Evolutionary conservation across 345 rosid species (phyloP).

Genomic region (Durio zibethinus): DNA sequence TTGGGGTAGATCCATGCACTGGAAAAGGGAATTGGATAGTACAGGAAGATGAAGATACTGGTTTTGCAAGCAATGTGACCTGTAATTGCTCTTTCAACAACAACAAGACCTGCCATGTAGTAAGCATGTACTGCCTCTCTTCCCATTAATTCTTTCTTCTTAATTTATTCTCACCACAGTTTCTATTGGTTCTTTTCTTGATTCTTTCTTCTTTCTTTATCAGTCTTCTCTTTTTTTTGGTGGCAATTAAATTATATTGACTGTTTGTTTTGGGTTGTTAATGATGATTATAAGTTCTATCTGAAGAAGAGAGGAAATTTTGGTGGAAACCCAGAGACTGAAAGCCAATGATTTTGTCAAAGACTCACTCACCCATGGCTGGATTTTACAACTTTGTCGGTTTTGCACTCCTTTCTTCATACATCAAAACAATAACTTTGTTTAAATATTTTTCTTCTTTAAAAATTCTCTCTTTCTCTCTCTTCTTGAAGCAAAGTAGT

Average conservation of each 20-base stretch:
- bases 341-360: background rate
- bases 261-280: background rate
- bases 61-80: conserved; percentile 49
- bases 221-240: background rate
- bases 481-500: background rate
- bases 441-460: background rate
- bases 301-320: background rate
- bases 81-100: conserved; percentile 50
- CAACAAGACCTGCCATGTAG: conserved; percentile 61
- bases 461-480: background rate
- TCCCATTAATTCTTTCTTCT: background rate
- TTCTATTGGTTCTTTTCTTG: background rate
- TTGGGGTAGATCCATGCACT: conserved; percentile 71
- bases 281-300: background rate
- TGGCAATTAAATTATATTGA: too few relatives aligned
- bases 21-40: conserved; percentile 57
- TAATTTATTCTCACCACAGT: background rate
- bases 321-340: background rate
- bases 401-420: background rate
- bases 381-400: background rate
- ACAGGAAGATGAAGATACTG: conserved; percentile 20
- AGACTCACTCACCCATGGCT: background rate
- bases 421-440: background rate
- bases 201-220: background rate
- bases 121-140: conserved; percentile 45